phyloP scores from a whole-genome alignment of 768 basidiomycete species.

The Termitomyces bulborhizus region DNA sequence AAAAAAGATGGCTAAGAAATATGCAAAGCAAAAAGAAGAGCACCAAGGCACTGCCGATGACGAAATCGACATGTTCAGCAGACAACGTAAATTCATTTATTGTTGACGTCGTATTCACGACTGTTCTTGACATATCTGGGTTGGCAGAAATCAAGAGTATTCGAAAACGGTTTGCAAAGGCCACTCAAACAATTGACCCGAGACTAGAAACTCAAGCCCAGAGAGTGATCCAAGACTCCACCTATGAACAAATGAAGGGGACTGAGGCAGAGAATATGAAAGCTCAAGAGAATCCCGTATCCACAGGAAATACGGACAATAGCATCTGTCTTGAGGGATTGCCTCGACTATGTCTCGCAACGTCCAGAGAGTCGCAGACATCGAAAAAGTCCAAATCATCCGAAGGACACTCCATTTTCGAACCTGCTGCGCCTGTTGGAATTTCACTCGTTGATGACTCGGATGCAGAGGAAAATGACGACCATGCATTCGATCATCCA shows the following conservation, averaged over 20 bases:
- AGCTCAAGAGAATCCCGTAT: neutral
- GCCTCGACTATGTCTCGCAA: neutral
- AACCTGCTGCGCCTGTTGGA: neutral
- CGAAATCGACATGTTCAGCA: neutral
- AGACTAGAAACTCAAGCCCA: neutral
- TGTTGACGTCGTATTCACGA: neutral
- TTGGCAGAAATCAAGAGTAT: neutral
- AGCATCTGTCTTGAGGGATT: neutral
- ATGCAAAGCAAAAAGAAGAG: conserved; percentile 26
- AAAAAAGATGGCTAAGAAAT: conserved; percentile 41
- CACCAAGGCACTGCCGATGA: neutral
- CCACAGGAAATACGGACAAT: neutral
- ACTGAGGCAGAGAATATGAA: neutral
- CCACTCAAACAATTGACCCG: neutral
- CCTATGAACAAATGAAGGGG: neutral
- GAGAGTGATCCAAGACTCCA: neutral
- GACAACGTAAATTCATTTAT: neutral
- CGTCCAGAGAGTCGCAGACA: neutral
- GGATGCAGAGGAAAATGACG: conserved; percentile 25
- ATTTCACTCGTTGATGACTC: conserved; percentile 14
- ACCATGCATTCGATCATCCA: conserved; percentile 43
- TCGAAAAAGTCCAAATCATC: neutral
- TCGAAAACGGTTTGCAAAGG: neutral
- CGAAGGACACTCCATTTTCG: neutral
- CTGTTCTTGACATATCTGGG: neutral